Conservation (phyloP, 805 yeast genomes). For the Yarrowia alimentaria region DNA sequence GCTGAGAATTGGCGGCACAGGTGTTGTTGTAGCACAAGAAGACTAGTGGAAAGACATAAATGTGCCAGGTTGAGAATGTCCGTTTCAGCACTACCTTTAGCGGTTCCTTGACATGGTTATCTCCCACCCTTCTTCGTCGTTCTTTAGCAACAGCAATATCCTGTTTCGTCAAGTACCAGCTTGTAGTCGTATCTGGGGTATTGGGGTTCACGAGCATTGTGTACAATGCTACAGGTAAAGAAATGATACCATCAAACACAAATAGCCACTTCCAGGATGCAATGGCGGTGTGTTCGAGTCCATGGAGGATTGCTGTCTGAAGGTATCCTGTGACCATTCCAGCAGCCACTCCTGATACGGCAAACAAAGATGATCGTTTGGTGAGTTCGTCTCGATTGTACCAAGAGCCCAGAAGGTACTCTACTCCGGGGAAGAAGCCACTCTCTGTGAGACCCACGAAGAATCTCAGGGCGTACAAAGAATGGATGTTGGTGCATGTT, state of each 20-base stretch:
- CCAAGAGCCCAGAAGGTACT: conserved; percentile 36
- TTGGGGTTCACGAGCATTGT: conserved; percentile 8
- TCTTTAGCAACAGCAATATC: not conserved
- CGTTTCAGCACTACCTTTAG: not conserved
- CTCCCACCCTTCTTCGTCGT: not conserved
- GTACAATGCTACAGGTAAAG: not conserved
- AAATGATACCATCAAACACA: conserved; percentile 10
- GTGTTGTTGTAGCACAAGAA: conserved; percentile 8
- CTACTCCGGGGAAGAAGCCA: conserved; percentile 47
- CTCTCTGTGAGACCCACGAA: conserved; percentile 46
- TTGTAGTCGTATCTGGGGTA: conserved; percentile 2
- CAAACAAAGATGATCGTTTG: conserved; percentile 1
- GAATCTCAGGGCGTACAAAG: conserved; percentile 41
- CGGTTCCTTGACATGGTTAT: not conserved
- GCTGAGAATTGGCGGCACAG: not conserved
- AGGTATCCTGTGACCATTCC: conserved; percentile 1
- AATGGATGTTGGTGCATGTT: conserved; percentile 37
- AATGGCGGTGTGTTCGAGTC: not conserved
- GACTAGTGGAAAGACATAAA: conserved; percentile 1
- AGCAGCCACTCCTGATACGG: not conserved
- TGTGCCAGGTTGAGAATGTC: not conserved
- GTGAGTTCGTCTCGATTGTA: conserved; percentile 42
- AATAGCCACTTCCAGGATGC: conserved; percentile 4
- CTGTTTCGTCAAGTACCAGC: conserved; percentile 1
- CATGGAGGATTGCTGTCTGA: not conserved